Evolutionary conservation across 441 rosid genomes (phyloP).

Genomic region (Erodium texanum): DNA sequence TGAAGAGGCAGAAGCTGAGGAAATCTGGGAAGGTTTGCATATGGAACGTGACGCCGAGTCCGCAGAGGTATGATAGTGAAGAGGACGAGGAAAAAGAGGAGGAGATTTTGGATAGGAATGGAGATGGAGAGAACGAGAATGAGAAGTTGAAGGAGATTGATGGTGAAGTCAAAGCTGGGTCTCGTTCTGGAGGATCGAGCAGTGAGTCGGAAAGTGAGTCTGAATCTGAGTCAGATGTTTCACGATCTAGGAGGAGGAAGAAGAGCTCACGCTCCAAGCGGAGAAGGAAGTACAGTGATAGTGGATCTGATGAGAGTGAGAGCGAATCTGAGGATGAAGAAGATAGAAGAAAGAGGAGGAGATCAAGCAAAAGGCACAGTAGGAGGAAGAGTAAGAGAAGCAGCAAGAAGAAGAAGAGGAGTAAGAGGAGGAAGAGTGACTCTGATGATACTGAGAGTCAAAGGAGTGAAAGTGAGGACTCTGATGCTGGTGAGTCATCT

Average conservation of each 20-base stretch:
- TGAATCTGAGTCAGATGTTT: constrained; percentile 31
- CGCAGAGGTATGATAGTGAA: constrained; percentile 48
- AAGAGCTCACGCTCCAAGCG: constrained; percentile 34
- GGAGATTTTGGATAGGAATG: constrained; percentile 23
- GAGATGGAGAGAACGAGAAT: constrained; percentile 24
- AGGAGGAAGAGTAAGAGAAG: constrained; percentile 26
- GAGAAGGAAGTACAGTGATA: constrained; percentile 15
- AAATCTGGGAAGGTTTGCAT: constrained; percentile 44
- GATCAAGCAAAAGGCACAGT: constrained; percentile 30
- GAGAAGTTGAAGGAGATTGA: constrained; percentile 10
- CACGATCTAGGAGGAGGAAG: constrained; percentile 23
- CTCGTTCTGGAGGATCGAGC: constrained; percentile 28
- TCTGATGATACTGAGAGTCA: constrained; percentile 39
- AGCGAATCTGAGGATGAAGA: constrained; percentile 34
- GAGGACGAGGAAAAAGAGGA: constrained; percentile 35
- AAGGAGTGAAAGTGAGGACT: constrained; percentile 27
- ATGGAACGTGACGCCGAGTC: constrained; percentile 80
- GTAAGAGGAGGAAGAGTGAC: constrained; percentile 34
- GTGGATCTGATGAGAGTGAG: constrained; percentile 20
- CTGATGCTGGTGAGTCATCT: constrained; percentile 31
- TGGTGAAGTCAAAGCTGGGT: constrained; percentile 17
- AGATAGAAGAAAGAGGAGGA: constrained; percentile 22
- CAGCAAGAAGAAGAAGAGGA: constrained; percentile 25
- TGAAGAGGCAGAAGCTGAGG: constrained; percentile 81
- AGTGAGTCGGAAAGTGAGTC: constrained; percentile 10